Evolutionary conservation across 2,329 filamentous ascomycete species (phyloP), one percentile per base, ranked within the genome.

Genomic region (Neoascochyta sp.): DNA sequence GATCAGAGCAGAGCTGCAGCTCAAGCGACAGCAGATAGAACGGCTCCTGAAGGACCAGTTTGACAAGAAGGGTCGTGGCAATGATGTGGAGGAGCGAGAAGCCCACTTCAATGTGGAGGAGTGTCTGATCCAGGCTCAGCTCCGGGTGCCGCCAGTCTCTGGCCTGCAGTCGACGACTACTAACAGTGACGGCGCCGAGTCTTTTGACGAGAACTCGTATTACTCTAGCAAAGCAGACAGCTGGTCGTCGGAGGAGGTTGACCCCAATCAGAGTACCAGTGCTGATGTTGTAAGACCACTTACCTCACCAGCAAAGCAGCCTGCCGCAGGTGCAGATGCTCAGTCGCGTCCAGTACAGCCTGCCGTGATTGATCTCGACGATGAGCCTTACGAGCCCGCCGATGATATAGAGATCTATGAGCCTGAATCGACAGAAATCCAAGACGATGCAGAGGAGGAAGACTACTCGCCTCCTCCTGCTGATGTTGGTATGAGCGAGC

Each of bases 171-270:
- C 65, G 41, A 60, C 64, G 36, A 69, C 71, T 71, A 75, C 77
- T 67, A 71, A 81, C 63, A 71, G 71, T 54, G 78, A 79, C 61
- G 74, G 76, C 56, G 84, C 74, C 74, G 86, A 90, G 63, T 92
- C 86, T 19, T 86, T 88, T 67, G 88, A 95, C 66, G 83, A 93
- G 61, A 88, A 93, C 57, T 92, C 88, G 22, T 94, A 94, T 65
- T 95, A 96, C 71, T 95, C 90, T 47, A 95, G 89, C 66, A 86
- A 83, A 68, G 76, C 75, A 43, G 82, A 89, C 70, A 85, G 89
- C 61, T 94, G 88, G 43, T 66, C 76, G 57, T 70, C 75, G 58
- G 70, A 73, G 40, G 62, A 66, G 34, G 36, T 39, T 53, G 58
- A 60, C 40, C 34, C 41, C 39, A 51, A 48, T 41, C 49, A 49